Evolutionary conservation across 202 grass and related monocot genomes (phyloP).

Genomic region (Hordeum pubiflorum): DNA sequence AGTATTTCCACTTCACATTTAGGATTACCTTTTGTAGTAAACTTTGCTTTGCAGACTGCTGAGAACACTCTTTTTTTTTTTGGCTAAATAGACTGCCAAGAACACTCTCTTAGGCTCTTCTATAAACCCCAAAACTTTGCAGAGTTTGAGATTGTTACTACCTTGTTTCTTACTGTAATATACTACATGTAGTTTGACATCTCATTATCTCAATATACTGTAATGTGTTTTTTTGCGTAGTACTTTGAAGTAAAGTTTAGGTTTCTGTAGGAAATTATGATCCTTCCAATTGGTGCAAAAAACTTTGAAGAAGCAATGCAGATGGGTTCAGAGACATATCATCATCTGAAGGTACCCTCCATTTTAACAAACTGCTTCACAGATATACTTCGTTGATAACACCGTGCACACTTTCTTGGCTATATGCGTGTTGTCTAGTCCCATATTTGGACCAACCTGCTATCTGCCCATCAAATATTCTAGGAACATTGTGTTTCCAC

Average conservation of each 20-base stretch:
- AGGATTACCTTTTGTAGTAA: slow-evolving; percentile 19
- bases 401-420: not conserved
- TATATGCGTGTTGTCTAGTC: not conserved
- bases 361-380: slow-evolving; percentile 9
- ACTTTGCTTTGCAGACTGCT: not conserved
- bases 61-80: not conserved
- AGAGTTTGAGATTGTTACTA: slow-evolving; percentile 1
- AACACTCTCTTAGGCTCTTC: not conserved
- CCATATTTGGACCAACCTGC: not conserved
- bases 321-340: slow-evolving; percentile 91
- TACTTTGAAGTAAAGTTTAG: slow-evolving; percentile 18
- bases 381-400: not conserved
- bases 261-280: slow-evolving; percentile 90
- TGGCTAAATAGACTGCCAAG: not conserved
- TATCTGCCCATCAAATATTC: slow-evolving; percentile 7
- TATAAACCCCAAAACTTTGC: not conserved
- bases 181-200: slow-evolving; percentile 12
- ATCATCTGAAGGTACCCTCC: slow-evolving; percentile 75
- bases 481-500: not conserved
- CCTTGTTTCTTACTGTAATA: slow-evolving; percentile 12
- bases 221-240: not conserved
- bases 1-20: slow-evolving; percentile 40
- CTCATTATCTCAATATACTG: not conserved
- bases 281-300: slow-evolving; percentile 78
- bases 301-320: slow-evolving; percentile 91